Evolutionary conservation across 495 filamentous ascomycete genomes (phyloP).

Genomic region (Melanomma pulvis-pyrius): DNA sequence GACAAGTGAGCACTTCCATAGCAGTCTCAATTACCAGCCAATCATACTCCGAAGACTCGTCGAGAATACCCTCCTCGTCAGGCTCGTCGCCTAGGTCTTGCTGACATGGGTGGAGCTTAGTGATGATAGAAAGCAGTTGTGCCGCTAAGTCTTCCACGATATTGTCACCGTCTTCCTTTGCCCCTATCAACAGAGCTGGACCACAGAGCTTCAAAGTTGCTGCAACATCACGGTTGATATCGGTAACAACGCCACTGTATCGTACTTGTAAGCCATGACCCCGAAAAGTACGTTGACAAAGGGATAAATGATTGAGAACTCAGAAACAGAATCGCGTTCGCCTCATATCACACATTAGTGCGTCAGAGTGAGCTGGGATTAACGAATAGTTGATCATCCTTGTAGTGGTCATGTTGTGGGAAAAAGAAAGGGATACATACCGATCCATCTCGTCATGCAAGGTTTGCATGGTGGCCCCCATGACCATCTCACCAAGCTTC

Average conservation of each 20-base stretch:
- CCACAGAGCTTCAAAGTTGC: conserved; percentile 89
- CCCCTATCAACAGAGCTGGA: conserved; percentile 77
- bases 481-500: conserved; percentile 86
- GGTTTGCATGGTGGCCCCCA: conserved; percentile 77
- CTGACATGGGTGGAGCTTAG: conserved; percentile 89
- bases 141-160: conserved; percentile 65
- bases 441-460: conserved; percentile 91
- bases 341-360: conserved; percentile 78
- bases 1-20: conserved; percentile 81
- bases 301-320: conserved; percentile 38
- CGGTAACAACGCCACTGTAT: conserved; percentile 84
- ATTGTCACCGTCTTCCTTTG: conserved; percentile 51
- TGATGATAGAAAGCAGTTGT: conserved; percentile 72
- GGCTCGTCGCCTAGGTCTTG: conserved; percentile 65
- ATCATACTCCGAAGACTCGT: conserved; percentile 93
- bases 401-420: conserved; percentile 28
- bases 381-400: conserved; percentile 89
- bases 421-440: conserved; percentile 54
- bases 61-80: conserved; percentile 72
- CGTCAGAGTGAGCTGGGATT: conserved; percentile 99
- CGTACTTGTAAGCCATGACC: conserved; percentile 23
- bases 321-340: conserved; percentile 77
- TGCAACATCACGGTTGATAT: conserved; percentile 94
- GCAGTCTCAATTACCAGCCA: conserved; percentile 95
- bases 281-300: conserved; percentile 15